Base-by-base conservation (phyloP, 768 basidiomycete species). In the Vararia minispora region DNA sequence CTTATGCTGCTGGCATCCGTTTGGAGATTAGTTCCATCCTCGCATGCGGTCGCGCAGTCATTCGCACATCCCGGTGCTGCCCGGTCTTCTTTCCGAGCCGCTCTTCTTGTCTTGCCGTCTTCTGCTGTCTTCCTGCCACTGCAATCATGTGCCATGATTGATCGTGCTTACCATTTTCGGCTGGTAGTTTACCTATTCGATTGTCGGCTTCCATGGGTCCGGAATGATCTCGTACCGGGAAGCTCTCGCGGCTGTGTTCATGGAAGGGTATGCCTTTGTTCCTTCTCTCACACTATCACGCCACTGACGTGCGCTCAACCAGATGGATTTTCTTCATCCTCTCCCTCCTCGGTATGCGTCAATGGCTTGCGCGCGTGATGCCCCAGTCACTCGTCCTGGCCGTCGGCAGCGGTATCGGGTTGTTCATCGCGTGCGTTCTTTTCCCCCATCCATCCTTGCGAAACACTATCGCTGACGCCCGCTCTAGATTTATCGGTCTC, bases 331-430 rank as follows among this genome's bases (percentile, higher is more conserved):
- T 91, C 65, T 70, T 89, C 45, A 46, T 79, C 51, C 63, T 91
- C 11, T 87, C 86, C 0, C 56, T 91, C 16, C 62, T 90, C 22
- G 88, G 88, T 43, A 67, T 91, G 37, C 84, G 88, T 34, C 86
- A 89, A 62, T 91, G 86, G 88, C 69, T 91, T 4, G 84, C 80
- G 11, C 74, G 88, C 12, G 72, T 87, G 40, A 89, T 91, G 75
- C 88, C 88, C 1, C 81, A 84, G 46, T 89, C 87, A 3, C 69
- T 91, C 20, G 77, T 88, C 4, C 69, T 88, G 39, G 79, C 87
- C 2, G 83, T 88, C 9, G 88, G 87, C 29, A 75, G 83, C 26
- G 88, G 87, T 41, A 89, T 91, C 50, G 88, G 88, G 43, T 58
- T 91, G 13, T 91, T 85, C 59, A 85, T 91, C 46, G 85, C 86